A percentile compares a stretch with the other conserved stretches of the same genome.
These are phyloP conservation scores for Dryas alaskensis DNA, from an alignment of 306 rosid genomes.

Conservation along the genomic window DNA sequence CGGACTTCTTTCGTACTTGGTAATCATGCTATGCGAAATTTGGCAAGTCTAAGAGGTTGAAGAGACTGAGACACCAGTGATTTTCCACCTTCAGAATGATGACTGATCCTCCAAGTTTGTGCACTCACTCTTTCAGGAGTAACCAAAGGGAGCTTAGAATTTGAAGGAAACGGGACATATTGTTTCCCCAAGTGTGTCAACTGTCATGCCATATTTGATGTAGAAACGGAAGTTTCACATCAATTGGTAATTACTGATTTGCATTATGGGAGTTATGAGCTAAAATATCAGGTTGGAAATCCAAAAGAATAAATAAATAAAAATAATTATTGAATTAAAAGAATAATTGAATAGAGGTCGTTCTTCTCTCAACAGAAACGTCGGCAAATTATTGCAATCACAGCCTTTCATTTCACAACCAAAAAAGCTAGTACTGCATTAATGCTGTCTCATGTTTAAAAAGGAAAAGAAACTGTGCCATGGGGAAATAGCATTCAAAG, in stretches of 20 bases:
- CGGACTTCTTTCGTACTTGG: neutral
- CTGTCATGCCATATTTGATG: neutral
- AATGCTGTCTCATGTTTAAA: neutral
- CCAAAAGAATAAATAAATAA: neutral
- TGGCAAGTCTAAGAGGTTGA: neutral
- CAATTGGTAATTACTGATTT: neutral
- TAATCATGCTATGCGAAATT: too few relatives aligned
- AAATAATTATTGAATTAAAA: neutral
- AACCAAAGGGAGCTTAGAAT: neutral
- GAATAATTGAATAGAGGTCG: neutral
- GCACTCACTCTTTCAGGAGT: neutral
- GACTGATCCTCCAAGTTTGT: neutral
- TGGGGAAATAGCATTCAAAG: neutral
- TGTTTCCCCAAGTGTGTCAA: neutral
- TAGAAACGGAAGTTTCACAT: constrained; percentile 9
- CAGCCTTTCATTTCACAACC: constrained; percentile 10
- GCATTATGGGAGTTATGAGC: neutral
- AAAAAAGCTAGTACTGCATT: constrained; percentile 13
- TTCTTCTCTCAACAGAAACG: constrained; percentile 12
- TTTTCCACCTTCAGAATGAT: neutral
- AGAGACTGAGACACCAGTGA: neutral
- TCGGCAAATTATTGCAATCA: constrained; percentile 17
- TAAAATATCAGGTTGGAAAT: neutral
- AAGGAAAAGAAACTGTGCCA: constrained; percentile 11
- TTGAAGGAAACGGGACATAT: constrained; percentile 14